These are phyloP conservation scores for Sesbania bispinosa DNA, from an alignment of 306 rosid species.

Conservation along the genomic window DNA sequence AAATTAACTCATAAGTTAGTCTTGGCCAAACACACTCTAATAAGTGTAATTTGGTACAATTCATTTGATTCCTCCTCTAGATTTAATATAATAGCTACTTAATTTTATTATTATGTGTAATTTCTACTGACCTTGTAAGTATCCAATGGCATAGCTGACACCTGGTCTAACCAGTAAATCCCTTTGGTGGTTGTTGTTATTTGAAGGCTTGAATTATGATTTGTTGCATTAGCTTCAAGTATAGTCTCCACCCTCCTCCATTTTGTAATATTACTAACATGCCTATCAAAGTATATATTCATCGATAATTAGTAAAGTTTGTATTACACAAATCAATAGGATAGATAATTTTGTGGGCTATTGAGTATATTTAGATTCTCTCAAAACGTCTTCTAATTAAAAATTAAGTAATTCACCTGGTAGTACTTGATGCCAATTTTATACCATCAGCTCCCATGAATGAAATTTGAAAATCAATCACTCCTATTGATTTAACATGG, in stretches of 20 bases:
- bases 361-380: too few relatives aligned
- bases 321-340: too few relatives aligned
- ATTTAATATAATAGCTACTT: too few relatives aligned
- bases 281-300: not conserved
- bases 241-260: slow-evolving; percentile 21
- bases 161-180: slow-evolving; percentile 28
- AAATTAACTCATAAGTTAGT: too few relatives aligned
- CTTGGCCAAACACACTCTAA: too few relatives aligned
- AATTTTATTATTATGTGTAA: too few relatives aligned
- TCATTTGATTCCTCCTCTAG: too few relatives aligned
- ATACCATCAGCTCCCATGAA: slow-evolving; percentile 37
- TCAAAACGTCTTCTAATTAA: too few relatives aligned
- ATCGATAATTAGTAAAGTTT: not conserved
- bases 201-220: slow-evolving; percentile 25
- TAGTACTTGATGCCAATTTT: slow-evolving; percentile 39
- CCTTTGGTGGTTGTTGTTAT: slow-evolving; percentile 18
- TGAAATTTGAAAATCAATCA: slow-evolving; percentile 49
- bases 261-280: not conserved
- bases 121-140: slow-evolving; percentile 23
- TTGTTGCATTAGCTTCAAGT: slow-evolving; percentile 5
- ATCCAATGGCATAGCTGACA: slow-evolving; percentile 35
- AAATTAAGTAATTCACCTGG: slow-evolving; percentile 31
- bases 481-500: slow-evolving; percentile 44
- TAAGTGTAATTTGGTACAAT: too few relatives aligned
- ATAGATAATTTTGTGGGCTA: too few relatives aligned